These are phyloP conservation scores for Magnolia sinica DNA, from an alignment of 164 flowering plant species.

Conservation along the genomic window DNA sequence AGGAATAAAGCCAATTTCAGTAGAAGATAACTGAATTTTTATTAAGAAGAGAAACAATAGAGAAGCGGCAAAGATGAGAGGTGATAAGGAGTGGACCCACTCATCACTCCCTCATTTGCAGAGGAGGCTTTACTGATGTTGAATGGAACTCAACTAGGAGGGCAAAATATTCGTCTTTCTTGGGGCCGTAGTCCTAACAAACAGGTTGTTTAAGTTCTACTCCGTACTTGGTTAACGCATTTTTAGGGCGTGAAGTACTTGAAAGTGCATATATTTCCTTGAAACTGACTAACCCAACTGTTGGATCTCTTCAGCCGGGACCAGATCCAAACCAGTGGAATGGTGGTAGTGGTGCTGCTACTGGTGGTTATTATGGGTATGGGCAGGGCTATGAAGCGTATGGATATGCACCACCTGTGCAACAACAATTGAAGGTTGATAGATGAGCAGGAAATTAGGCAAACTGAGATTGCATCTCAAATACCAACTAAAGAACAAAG, in stretches of 20 bases:
- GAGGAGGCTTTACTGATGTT: background rate
- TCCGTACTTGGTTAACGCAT: background rate
- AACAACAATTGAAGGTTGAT: slow-evolving; percentile 9
- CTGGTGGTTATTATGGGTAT: background rate
- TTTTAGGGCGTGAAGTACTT: background rate
- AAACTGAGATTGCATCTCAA: too few species aligned
- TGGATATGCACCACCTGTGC: slow-evolving; percentile 61
- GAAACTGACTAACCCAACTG: slow-evolving; percentile 7
- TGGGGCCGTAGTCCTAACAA: slow-evolving; percentile 39
- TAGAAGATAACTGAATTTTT: too few species aligned
- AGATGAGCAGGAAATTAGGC: too few species aligned
- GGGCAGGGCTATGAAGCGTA: slow-evolving; percentile 57
- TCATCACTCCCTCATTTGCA: too few species aligned
- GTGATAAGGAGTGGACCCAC: too few species aligned
- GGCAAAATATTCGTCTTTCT: too few species aligned
- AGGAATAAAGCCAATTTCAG: too few species aligned
- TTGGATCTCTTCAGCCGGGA: slow-evolving; percentile 42
- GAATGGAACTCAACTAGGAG: too few species aligned
- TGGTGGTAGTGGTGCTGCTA: slow-evolving; percentile 3
- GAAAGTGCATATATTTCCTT: background rate
- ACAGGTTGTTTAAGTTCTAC: slow-evolving; percentile 38
- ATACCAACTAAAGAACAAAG: too few species aligned
- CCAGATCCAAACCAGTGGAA: slow-evolving; percentile 61
- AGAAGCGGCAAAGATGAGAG: too few species aligned
- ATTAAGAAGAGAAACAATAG: too few species aligned